These are phyloP conservation scores for Nemophila menziesii DNA, from an alignment of 257 asterid species.

Conservation along the genomic window DNA sequence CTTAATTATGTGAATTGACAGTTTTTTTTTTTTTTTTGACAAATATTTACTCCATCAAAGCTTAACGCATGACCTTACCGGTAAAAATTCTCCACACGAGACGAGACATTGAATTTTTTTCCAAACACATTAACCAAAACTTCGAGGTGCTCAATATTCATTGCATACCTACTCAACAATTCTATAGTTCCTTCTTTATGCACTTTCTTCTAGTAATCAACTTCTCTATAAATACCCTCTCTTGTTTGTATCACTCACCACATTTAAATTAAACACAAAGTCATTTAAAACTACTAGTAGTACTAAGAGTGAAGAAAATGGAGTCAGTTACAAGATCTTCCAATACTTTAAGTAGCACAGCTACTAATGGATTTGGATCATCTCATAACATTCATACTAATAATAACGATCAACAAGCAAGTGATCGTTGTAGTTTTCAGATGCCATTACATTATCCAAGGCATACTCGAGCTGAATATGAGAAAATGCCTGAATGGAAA, in stretches of 20 bases:
- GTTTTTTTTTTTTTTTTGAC: too few species aligned
- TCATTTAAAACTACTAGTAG: too few species aligned
- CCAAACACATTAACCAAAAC: neutral
- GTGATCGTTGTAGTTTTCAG: slow-evolving; percentile 7
- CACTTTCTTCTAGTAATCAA: neutral
- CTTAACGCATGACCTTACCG: neutral
- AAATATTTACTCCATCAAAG: neutral
- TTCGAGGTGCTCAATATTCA: neutral
- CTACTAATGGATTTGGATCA: too few species aligned
- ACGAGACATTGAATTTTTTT: neutral
- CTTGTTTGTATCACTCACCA: neutral
- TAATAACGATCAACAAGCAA: too few species aligned
- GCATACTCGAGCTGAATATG: slow-evolving; percentile 16
- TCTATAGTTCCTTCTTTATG: neutral
- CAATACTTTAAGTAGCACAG: too few species aligned
- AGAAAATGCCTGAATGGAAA: slow-evolving; percentile 19
- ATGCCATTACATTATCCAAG: slow-evolving; percentile 21
- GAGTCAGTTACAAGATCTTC: neutral
- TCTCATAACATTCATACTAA: too few species aligned
- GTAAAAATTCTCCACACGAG: neutral
- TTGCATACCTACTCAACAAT: neutral
- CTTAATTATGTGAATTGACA: too few species aligned
- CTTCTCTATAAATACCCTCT: neutral
- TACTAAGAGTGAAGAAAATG: neutral
- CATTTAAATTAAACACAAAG: neutral